Percentiles rank a stretch among this genome's conserved stretches.
Evolutionary conservation across 169 alveolate species (phyloP).

Genomic region (Cryptosporidium bovis): DNA sequence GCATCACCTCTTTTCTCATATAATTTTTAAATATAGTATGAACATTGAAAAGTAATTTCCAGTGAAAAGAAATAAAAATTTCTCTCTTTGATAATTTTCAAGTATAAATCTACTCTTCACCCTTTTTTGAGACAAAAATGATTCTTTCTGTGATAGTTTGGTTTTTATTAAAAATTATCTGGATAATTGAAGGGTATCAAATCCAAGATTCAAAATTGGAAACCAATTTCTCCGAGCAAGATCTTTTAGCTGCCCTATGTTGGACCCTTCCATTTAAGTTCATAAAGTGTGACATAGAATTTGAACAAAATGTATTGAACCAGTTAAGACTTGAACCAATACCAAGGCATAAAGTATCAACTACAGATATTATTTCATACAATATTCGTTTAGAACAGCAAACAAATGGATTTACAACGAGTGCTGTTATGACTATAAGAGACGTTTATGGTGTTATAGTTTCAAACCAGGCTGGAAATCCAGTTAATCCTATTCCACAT

Average conservation of each 20-base stretch:
- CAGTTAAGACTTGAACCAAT: slow-evolving; percentile 22
- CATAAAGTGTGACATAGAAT: slow-evolving; percentile 54
- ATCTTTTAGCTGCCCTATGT: slow-evolving; percentile 51
- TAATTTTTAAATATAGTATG: no score
- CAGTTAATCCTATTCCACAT: slow-evolving; percentile 32
- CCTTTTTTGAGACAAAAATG: no score
- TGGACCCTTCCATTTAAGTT: slow-evolving; percentile 63
- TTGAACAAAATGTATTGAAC: slow-evolving; percentile 38
- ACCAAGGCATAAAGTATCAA: slow-evolving; percentile 41
- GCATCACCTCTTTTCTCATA: no score
- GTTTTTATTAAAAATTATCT: no score
- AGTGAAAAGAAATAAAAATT: no score
- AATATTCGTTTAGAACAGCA: slow-evolving; percentile 23
- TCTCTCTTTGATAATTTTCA: neutral
- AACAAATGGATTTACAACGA: slow-evolving; percentile 45
- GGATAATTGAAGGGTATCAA: no score
- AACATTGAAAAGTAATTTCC: no score
- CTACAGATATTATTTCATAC: slow-evolving; percentile 31
- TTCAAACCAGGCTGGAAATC: slow-evolving; percentile 29
- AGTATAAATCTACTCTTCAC: no score
- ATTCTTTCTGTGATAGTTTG: no score
- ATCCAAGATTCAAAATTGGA: no score
- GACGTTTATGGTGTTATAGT: slow-evolving; percentile 12
- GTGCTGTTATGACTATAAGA: slow-evolving; percentile 52
- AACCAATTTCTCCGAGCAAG: slow-evolving; percentile 25